Conservation (phyloP, 495 filamentous ascomycete genomes). For the Rusavskia elegans region DNA sequence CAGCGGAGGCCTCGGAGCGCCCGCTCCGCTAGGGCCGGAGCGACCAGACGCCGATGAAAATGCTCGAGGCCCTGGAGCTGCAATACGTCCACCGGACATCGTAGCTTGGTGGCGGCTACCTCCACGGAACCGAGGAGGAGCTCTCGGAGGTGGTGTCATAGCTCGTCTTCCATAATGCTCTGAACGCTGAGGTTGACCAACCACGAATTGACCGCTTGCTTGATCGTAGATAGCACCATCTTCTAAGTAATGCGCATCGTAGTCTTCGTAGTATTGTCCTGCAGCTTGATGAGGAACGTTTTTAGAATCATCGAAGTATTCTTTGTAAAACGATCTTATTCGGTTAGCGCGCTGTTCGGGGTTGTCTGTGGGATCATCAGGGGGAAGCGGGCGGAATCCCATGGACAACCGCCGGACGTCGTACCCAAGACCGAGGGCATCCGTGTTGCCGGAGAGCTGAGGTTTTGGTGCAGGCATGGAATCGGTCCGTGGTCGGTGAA, state of each 20-base stretch:
- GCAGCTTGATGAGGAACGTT: constrained; percentile 29
- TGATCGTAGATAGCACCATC: constrained; percentile 55
- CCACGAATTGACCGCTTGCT: constrained; percentile 54
- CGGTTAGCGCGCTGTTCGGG: constrained; percentile 89
- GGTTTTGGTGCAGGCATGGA: constrained; percentile 6
- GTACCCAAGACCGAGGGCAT: constrained; percentile 21
- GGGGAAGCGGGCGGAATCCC: constrained; percentile 82
- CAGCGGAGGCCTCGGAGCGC: constrained; percentile 41
- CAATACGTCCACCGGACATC: constrained; percentile 30
- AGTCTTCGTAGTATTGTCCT: constrained; percentile 52
- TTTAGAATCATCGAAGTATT: constrained; percentile 89
- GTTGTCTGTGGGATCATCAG: constrained; percentile 70
- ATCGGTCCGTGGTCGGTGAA: neutral
- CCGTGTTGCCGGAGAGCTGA: constrained; percentile 16
- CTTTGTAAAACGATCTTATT: constrained; percentile 97
- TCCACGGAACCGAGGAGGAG: constrained; percentile 55
- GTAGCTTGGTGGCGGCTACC: constrained; percentile 28
- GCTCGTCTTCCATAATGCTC: constrained; percentile 75
- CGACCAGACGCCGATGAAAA: constrained; percentile 52
- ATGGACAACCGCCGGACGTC: constrained; percentile 68
- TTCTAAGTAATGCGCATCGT: constrained; percentile 44
- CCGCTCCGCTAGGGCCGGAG: constrained; percentile 27
- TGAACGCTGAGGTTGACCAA: constrained; percentile 35
- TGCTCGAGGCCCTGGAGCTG: constrained; percentile 39
- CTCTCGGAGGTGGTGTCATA: constrained; percentile 88